Percentiles rank a stretch among this genome's conserved stretches.
Evolutionary conservation across 225 moss, liverwort and hornwort species (phyloP).

Genomic region (Polytrichum commune): DNA sequence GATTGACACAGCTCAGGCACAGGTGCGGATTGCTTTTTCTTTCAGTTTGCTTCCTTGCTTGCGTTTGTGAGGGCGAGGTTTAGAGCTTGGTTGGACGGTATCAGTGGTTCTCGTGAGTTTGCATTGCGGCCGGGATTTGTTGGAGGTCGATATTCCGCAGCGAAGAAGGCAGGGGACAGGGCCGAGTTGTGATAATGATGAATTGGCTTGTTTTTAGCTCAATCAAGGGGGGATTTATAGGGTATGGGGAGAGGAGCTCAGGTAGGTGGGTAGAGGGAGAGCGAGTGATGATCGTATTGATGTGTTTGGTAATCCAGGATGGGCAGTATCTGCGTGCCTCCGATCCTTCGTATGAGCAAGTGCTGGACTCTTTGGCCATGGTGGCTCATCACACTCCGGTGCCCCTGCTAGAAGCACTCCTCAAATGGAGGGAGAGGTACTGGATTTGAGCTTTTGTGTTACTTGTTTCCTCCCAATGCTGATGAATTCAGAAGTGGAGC

Average conservation of each 20-base stretch:
- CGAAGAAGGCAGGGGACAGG: too few species aligned
- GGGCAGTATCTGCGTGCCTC: slow-evolving; percentile 96
- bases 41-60: not conserved
- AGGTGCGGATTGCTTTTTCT: slow-evolving; percentile 25
- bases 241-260: too few species aligned
- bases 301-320: slow-evolving; percentile 59
- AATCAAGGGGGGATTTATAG: too few species aligned
- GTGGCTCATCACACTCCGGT: slow-evolving; percentile 98
- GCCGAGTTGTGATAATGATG: too few species aligned
- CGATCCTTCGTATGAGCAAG: slow-evolving; percentile 99
- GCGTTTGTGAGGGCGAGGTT: not conserved
- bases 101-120: too few species aligned
- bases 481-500: not conserved
- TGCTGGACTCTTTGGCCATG: slow-evolving; percentile 95
- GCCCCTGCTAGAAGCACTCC: slow-evolving; percentile 90
- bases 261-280: too few species aligned
- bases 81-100: not conserved
- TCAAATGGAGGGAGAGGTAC: slow-evolving; percentile 98
- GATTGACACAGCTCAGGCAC: slow-evolving; percentile 95
- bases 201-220: too few species aligned
- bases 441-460: not conserved
- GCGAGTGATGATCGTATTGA: not conserved
- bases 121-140: too few species aligned
- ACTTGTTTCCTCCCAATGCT: not conserved
- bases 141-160: too few species aligned